Conservation (phyloP, 805 yeast genomes). For the Candida khao-thaluensis region DNA sequence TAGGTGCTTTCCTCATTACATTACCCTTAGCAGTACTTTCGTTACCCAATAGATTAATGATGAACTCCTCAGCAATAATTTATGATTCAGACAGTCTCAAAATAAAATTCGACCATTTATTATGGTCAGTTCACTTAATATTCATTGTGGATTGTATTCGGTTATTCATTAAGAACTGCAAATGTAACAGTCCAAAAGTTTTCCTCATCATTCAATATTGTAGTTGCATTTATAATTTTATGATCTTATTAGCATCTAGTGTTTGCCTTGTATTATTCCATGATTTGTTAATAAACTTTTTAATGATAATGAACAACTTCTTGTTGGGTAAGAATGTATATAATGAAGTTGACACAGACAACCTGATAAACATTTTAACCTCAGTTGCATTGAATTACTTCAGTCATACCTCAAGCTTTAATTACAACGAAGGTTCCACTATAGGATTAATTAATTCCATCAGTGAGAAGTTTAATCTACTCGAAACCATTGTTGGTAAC, state of each 20-base stretch:
- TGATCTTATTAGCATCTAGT: slow-evolving; percentile 16
- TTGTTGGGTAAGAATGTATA: slow-evolving; percentile 1
- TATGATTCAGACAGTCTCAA: slow-evolving; percentile 8
- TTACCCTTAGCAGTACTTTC: neutral
- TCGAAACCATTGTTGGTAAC: slow-evolving; percentile 15
- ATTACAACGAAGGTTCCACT: slow-evolving; percentile 8
- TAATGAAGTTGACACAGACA: slow-evolving; percentile 5
- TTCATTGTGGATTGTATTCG: slow-evolving; percentile 11
- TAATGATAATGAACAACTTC: slow-evolving; percentile 6
- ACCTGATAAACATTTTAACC: slow-evolving; percentile 18
- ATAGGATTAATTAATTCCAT: slow-evolving; percentile 1
- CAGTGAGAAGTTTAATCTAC: slow-evolving; percentile 6
- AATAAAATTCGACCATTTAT: slow-evolving; percentile 28
- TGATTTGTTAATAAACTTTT: slow-evolving; percentile 23
- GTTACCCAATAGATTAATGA: slow-evolving; percentile 17
- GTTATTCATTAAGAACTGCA: slow-evolving; percentile 3
- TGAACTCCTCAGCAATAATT: slow-evolving; percentile 23
- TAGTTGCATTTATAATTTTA: slow-evolving; percentile 23
- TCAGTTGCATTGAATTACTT: slow-evolving; percentile 19
- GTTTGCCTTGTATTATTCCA: slow-evolving; percentile 17
- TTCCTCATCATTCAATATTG: slow-evolving; percentile 18
- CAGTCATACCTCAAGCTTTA: slow-evolving; percentile 7
- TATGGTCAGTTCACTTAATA: slow-evolving; percentile 17
- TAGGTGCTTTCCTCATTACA: neutral
- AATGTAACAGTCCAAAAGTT: slow-evolving; percentile 12